Evolutionary conservation across 108 stramenopile species (phyloP).

Genomic region (Nannochloropsis oceanica): DNA sequence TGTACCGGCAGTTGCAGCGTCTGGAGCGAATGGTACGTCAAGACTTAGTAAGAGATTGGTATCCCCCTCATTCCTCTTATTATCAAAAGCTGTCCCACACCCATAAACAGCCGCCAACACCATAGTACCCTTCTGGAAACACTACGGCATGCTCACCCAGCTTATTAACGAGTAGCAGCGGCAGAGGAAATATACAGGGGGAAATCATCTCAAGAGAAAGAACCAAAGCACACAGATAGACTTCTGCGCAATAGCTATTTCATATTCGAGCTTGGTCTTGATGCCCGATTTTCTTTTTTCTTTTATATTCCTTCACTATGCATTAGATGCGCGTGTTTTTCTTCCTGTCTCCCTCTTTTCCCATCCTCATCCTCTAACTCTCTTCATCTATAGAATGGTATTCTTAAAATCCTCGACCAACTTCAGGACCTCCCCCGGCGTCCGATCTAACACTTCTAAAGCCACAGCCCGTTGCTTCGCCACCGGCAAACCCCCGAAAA

Average conservation of each 20-base stretch:
- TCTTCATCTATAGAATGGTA: constrained; percentile 19
- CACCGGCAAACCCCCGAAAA: constrained; percentile 51
- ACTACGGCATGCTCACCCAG: constrained; percentile 11
- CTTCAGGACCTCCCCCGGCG: constrained; percentile 79
- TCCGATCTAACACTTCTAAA: constrained; percentile 73
- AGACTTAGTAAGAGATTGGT: background rate
- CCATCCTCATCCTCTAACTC: no score
- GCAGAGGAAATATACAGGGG: no score
- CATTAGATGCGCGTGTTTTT: background rate
- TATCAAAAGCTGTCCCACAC: background rate
- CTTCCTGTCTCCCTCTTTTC: background rate
- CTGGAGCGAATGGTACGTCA: constrained; percentile 49
- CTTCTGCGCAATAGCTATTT: background rate
- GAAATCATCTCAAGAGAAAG: background rate
- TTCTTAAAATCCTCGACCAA: constrained; percentile 65
- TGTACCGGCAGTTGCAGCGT: constrained; percentile 80
- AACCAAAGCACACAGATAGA: background rate
- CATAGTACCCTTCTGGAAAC: constrained; percentile 21
- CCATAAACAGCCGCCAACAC: background rate
- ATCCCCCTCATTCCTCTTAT: no score
- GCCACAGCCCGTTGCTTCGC: constrained; percentile 51
- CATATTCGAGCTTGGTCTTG: no score
- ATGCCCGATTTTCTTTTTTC: background rate
- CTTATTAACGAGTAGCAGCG: background rate
- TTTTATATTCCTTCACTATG: background rate